phyloP scores from a whole-genome alignment of 352 stramenopile species.

The Phytophthora cactorum region DNA sequence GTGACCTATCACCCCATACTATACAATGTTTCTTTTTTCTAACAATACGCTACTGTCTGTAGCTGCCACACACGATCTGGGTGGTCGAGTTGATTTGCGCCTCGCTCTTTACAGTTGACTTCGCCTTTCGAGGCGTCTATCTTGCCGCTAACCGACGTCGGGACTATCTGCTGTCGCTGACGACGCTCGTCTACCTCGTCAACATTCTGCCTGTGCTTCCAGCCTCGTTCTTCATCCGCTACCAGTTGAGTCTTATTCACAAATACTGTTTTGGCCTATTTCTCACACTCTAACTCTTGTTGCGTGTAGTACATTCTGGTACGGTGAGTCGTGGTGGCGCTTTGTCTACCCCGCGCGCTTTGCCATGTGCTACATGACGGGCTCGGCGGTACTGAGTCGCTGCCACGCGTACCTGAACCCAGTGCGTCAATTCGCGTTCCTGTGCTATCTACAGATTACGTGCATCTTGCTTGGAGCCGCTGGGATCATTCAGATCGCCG shows the following conservation, averaged over 20 bases:
- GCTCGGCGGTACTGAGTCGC: conserved; percentile 74
- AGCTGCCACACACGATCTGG: conserved; percentile 80
- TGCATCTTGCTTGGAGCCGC: conserved; percentile 79
- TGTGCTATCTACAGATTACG: conserved; percentile 85
- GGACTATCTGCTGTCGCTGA: conserved; percentile 71
- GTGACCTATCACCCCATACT: background rate
- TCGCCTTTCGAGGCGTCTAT: conserved; percentile 74
- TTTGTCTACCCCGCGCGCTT: conserved; percentile 89
- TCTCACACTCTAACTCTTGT: conserved; percentile 1
- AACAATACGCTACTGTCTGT: conserved; percentile 2
- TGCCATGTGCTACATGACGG: conserved; percentile 82
- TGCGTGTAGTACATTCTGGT: conserved; percentile 74
- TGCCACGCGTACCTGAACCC: conserved; percentile 84
- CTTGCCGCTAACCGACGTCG: conserved; percentile 62
- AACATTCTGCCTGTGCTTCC: conserved; percentile 82
- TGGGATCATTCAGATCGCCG: conserved; percentile 86
- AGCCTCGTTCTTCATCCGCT: conserved; percentile 71
- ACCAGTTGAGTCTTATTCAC: conserved; percentile 60
- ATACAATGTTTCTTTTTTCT: background rate
- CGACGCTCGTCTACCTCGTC: conserved; percentile 57
- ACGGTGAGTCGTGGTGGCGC: conserved; percentile 73
- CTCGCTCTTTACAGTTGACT: conserved; percentile 68
- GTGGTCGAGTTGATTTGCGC: conserved; percentile 71
- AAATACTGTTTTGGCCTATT: background rate
- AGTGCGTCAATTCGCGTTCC: conserved; percentile 77